Percentiles rank a stretch among this genome's conserved stretches.
These are phyloP conservation scores for Pyrenula massariospora DNA, from an alignment of 495 filamentous ascomycete genomes.

Conservation along the genomic window DNA sequence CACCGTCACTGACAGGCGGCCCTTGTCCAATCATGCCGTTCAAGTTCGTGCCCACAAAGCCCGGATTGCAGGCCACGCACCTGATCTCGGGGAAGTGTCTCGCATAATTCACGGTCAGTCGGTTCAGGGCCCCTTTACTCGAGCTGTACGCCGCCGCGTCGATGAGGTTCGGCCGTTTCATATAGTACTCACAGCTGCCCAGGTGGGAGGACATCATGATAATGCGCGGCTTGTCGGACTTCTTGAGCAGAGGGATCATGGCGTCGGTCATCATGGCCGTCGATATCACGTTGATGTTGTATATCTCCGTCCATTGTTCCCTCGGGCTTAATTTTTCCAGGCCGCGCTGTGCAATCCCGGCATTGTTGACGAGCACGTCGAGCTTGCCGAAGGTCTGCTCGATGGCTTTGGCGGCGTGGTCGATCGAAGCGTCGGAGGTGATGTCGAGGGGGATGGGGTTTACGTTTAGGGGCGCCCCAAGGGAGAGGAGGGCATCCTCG, in stretches of 20 bases:
- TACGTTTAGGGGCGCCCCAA: neutral
- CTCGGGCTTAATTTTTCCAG: slow-evolving; percentile 5
- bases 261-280: slow-evolving; percentile 24
- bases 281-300: slow-evolving; percentile 30
- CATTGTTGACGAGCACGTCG: slow-evolving; percentile 29
- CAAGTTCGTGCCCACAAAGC: neutral
- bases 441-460: slow-evolving; percentile 26
- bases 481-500: neutral
- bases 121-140: slow-evolving; percentile 4
- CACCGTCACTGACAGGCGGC: neutral
- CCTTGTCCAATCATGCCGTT: neutral
- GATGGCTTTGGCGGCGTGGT: slow-evolving; percentile 20
- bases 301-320: slow-evolving; percentile 18
- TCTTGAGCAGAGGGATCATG: slow-evolving; percentile 30
- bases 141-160: slow-evolving; percentile 1
- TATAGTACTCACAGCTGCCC: slow-evolving; percentile 5
- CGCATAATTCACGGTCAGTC: neutral
- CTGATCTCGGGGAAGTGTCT: neutral
- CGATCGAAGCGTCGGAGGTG: slow-evolving; percentile 23
- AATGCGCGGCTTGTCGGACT: slow-evolving; percentile 23
- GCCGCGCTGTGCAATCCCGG: slow-evolving; percentile 20
- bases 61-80: neutral
- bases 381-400: slow-evolving; percentile 15
- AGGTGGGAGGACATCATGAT: slow-evolving; percentile 27
- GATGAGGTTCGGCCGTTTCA: neutral